Evolutionary conservation across 768 basidiomycete genomes (phyloP), one percentile per base, ranked within the genome.

Genomic region (Pulveroboletus sp.): DNA sequence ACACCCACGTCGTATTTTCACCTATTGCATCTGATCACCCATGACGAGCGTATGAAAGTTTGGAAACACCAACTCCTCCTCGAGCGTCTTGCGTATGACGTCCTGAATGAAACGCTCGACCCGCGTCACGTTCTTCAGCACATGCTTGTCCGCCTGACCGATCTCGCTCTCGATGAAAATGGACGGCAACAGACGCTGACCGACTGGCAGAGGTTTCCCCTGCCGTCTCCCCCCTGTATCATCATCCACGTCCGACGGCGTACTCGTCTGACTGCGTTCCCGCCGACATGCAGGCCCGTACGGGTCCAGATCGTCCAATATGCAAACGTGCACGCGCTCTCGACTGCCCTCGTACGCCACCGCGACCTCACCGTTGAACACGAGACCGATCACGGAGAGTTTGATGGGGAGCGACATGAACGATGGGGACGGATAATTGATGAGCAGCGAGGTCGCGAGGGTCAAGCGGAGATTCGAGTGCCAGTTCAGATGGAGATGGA

Each of bases 321-420:
- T 79, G 63, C 89, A 95, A 10, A 98, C 55, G 62, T 98, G 94
- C 10, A 97, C 76, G 9, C 93, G 80, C 41, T 80, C 71, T 46
- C 85, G 81, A 53, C 82, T 79, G 51, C 89, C 92, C 63, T 95
- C 88, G 71, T 93, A 97, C 12, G 95, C 96, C 30, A 97, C 79
- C 9, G 89, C 87, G 38, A 98, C 71, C 60, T 95, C 90, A 49
- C 90, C 91, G 12, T 78, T 78, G 67, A 98, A 90, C 13, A 93
- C 74, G 50, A 98, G 75, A 1, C 91, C 90, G 0, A 87, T 94
- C 23, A 98, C 81, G n/a, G 85, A 87, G 47, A 98, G 83, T 61
- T 89, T 87, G 67, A 99, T 89, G 7, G 96, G 96, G 22, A 99
- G 78, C 13, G 90, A 85, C 94, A 99, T 97, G 76, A 99, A 98